Evolutionary conservation across 1,284 basidiomycete genomes (phyloP), one percentile per base, ranked within the genome.

Genomic region (Rugosomyces carneus): DNA sequence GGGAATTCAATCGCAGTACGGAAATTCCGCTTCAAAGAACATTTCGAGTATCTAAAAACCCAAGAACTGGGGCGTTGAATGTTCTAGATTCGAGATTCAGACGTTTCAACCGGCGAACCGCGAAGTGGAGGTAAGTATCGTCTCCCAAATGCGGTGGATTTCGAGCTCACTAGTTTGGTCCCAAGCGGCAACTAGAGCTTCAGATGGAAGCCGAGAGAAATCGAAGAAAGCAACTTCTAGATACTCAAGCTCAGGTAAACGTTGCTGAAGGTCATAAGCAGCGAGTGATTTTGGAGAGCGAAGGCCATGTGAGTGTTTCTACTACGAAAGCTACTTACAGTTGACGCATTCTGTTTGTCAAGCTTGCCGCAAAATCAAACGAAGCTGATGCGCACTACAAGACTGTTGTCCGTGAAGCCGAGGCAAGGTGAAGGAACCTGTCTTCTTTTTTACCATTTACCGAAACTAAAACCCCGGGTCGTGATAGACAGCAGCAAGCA

Each of bases 161-260:
- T n/a, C n/a, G n/a, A n/a, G 5, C 31, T 37, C 15, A 38, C 34
- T 32, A 13, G 8, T 21, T 6, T 20, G 8, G 20, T 31, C 24
- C 32, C 31, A 44, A 73, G 70, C 65, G 71, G 15, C 75, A 77
- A 68, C 66, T 77, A 2, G 74, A 77, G 49, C 64, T 77, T 7
- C 74, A 76, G 56, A 76, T 77, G 74, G 72, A 76, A 55, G 75
- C 75, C 1, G 75, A 78, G 49, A 59, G 75, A 26, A 75, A 77
- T 48, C 55, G 75, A 13, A 62, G 75, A 20, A 77, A 77, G 52
- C 73, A 77, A 49, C 64, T 77, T 9, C 61, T 78, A n/a, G 75
- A 78, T 51, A 78, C 75, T 0, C 70, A 76, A 53, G 75, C 75
- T 0, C 70, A 72, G 47, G 70, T 78, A 48, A 78, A 78, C 51